Evolutionary conservation across 139 green algal species (phyloP).

Genomic region (Chara braunii): DNA sequence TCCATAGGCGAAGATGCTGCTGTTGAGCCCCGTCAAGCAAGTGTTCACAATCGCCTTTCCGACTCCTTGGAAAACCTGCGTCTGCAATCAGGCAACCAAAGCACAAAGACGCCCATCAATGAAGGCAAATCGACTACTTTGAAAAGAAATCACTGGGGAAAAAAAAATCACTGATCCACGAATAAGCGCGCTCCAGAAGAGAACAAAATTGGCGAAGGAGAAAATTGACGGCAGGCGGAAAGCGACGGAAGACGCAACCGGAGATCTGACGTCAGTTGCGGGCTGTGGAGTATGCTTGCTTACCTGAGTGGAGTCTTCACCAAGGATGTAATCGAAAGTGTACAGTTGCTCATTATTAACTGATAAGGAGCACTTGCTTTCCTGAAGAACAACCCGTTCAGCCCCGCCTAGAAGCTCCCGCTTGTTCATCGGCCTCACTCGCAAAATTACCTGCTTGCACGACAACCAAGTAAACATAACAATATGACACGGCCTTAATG

Average conservation of each 20-base stretch:
- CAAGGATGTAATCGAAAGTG: constrained; percentile 9
- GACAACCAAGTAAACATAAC: neutral
- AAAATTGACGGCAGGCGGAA: no score
- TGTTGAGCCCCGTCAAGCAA: constrained; percentile 34
- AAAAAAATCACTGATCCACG: no score
- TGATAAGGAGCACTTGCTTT: neutral
- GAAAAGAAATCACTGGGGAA: no score
- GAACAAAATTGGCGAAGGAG: no score
- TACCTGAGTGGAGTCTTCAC: neutral
- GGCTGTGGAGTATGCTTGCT: no score
- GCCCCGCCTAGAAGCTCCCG: neutral
- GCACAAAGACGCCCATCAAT: no score
- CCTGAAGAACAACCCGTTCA: neutral
- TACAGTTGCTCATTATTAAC: neutral
- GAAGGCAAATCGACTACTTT: no score
- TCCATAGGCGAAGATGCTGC: constrained; percentile 37
- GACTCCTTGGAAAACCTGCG: constrained; percentile 23
- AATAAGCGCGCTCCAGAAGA: no score
- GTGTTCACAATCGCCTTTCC: constrained; percentile 7
- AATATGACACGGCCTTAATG: neutral
- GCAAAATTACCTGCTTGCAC: constrained; percentile 3
- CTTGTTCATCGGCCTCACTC: constrained; percentile 8
- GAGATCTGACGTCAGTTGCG: no score
- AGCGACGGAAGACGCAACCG: no score
- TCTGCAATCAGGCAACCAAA: no score